A percentile compares a stretch with the other conserved stretches of the same genome.
These are phyloP conservation scores for Pyronema domesticum DNA, from an alignment of 495 filamentous ascomycete genomes.

Conservation along the genomic window DNA sequence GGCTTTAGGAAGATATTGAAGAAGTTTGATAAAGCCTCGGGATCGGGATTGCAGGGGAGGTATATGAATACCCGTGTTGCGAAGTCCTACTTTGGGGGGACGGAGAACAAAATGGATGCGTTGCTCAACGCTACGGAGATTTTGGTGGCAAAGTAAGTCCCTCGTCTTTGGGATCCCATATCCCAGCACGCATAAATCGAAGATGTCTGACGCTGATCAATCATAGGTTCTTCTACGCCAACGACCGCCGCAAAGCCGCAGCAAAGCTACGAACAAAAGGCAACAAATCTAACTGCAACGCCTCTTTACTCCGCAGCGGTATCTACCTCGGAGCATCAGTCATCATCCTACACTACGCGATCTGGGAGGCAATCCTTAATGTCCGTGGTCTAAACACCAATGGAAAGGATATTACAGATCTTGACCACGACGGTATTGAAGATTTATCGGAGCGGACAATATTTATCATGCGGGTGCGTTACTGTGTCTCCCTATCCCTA, in stretches of 20 bases:
- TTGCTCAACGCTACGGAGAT: slow-evolving; percentile 68
- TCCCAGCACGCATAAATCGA: not conserved
- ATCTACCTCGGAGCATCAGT: slow-evolving; percentile 53
- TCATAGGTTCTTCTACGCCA: slow-evolving; percentile 14
- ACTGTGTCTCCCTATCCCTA: too few relatives aligned
- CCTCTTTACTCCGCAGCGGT: slow-evolving; percentile 61
- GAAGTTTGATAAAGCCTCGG: slow-evolving; percentile 84
- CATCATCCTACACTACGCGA: slow-evolving; percentile 54
- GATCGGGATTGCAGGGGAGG: slow-evolving; percentile 52
- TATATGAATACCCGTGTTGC: slow-evolving; percentile 90
- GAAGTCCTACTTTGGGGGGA: slow-evolving; percentile 75
- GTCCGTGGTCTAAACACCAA: slow-evolving; percentile 30
- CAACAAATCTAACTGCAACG: slow-evolving; percentile 48
- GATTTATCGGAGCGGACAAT: slow-evolving; percentile 39
- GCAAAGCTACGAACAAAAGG: slow-evolving; percentile 60
- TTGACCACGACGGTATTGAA: not conserved
- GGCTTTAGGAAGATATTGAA: slow-evolving; percentile 97
- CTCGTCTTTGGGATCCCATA: too few relatives aligned
- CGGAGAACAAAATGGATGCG: slow-evolving; percentile 51
- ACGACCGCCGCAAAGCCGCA: slow-evolving; percentile 70
- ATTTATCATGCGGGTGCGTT: slow-evolving; percentile 51
- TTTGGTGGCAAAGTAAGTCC: slow-evolving; percentile 45
- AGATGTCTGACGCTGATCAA: not conserved
- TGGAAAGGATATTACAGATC: slow-evolving; percentile 5
- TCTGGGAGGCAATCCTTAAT: slow-evolving; percentile 41